Percentiles rank a stretch among this genome's conserved stretches.
phyloP scores from a whole-genome alignment of 2,329 filamentous ascomycete genomes.

The Pseudocercospora ulei region DNA sequence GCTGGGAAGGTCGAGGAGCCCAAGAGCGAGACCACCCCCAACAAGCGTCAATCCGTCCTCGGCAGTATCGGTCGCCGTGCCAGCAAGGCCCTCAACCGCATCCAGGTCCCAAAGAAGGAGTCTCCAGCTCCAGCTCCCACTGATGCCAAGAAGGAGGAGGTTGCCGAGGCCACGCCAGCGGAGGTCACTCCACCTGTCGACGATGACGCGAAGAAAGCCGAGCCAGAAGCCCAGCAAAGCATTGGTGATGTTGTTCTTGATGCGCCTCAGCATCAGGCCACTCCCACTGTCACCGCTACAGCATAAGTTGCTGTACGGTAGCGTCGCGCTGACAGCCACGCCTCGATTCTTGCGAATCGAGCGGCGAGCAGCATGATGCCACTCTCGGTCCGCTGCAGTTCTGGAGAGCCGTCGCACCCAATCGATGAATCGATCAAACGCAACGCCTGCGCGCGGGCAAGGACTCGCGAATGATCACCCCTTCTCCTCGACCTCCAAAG shows the following conservation, averaged over 20 bases:
- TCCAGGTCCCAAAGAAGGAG: conserved; percentile 31
- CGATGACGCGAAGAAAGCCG: conserved; percentile 22
- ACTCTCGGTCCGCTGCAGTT: conserved; percentile 8
- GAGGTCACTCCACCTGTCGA: conserved; percentile 22
- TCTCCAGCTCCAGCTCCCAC: conserved; percentile 19
- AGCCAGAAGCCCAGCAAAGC: conserved; percentile 23
- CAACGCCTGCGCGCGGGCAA: not conserved
- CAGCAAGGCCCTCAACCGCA: conserved; percentile 32
- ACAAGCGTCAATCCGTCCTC: conserved; percentile 32
- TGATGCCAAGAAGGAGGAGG: conserved; percentile 23
- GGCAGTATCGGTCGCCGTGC: conserved; percentile 32
- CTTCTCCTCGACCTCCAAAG: conserved; percentile 6
- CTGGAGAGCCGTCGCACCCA: conserved; percentile 7
- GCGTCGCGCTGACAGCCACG: conserved; percentile 9
- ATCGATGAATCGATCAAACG: not conserved
- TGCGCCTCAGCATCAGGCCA: conserved; percentile 27
- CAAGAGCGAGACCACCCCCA: conserved; percentile 22
- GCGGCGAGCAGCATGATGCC: conserved; percentile 2
- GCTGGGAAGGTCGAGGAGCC: conserved; percentile 23
- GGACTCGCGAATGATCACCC: not conserved
- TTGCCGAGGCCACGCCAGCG: conserved; percentile 23
- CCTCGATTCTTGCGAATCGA: not conserved
- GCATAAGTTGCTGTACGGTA: conserved; percentile 25
- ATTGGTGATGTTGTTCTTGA: conserved; percentile 30
- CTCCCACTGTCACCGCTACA: conserved; percentile 30